Evolutionary conservation across 805 yeast genomes (phyloP).

Genomic region (Deakozyma indianensis): DNA sequence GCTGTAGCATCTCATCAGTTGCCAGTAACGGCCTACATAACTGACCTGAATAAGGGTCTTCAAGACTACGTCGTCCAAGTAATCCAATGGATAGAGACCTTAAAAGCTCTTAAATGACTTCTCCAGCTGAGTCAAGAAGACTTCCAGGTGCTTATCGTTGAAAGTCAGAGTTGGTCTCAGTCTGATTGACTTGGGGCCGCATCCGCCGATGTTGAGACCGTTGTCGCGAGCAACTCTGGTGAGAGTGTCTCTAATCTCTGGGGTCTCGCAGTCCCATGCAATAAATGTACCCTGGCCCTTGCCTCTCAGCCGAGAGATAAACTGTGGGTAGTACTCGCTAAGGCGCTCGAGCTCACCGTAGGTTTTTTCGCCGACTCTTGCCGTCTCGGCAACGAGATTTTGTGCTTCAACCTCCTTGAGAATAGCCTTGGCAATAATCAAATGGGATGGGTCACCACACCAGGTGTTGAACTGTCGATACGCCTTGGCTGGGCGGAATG

Average conservation of each 20-base stretch:
- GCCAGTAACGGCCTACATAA: too few species aligned
- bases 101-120: slow-evolving; percentile 22
- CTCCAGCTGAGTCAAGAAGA: slow-evolving; percentile 34
- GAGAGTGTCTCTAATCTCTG: slow-evolving; percentile 46
- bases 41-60: too few species aligned
- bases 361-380: slow-evolving; percentile 53
- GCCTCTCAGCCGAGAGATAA: slow-evolving; percentile 48
- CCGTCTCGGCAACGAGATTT: slow-evolving; percentile 41
- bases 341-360: slow-evolving; percentile 40
- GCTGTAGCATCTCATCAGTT: too few species aligned
- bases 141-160: slow-evolving; percentile 67
- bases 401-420: slow-evolving; percentile 48
- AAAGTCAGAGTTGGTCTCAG: slow-evolving; percentile 68
- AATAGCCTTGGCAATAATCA: slow-evolving; percentile 62
- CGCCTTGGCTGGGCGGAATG: slow-evolving; percentile 58
- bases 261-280: slow-evolving; percentile 57
- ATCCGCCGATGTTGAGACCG: slow-evolving; percentile 77
- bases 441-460: slow-evolving; percentile 84
- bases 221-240: slow-evolving; percentile 40
- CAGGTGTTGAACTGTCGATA: slow-evolving; percentile 88
- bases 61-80: too few species aligned
- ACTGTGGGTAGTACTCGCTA: slow-evolving; percentile 38
- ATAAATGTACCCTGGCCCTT: slow-evolving; percentile 62
- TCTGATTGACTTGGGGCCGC: slow-evolving; percentile 67
- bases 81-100: too few species aligned